Conservation (phyloP, 1,284 basidiomycete genomes). For the Mycena citricolor region DNA sequence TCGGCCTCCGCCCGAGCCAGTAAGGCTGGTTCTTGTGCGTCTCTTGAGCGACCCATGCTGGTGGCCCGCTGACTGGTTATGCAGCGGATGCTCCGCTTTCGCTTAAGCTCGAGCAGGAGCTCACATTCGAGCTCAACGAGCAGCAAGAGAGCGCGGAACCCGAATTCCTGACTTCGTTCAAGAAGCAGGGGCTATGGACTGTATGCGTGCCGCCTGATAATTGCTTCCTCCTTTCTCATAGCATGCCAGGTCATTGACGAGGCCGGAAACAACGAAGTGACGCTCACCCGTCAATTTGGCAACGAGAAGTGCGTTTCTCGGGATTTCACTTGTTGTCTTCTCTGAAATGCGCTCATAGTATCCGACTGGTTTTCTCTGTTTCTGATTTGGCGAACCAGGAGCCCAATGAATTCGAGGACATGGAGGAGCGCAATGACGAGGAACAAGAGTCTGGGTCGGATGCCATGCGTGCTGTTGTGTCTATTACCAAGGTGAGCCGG, state of each 20-base stretch:
- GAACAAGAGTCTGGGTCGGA: slow-evolving; percentile 43
- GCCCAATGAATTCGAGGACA: slow-evolving; percentile 40
- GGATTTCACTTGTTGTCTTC: not conserved
- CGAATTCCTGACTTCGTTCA: slow-evolving; percentile 80
- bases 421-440: slow-evolving; percentile 41
- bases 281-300: slow-evolving; percentile 81
- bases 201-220: slow-evolving; percentile 43
- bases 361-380: slow-evolving; percentile 83
- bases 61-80: slow-evolving; percentile 4
- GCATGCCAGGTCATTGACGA: slow-evolving; percentile 48
- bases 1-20: slow-evolving; percentile 52
- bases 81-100: slow-evolving; percentile 74
- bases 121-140: slow-evolving; percentile 83
- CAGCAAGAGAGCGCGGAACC: slow-evolving; percentile 50
- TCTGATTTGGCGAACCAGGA: slow-evolving; percentile 63
- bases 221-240: not conserved
- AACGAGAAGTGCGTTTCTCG: slow-evolving; percentile 77
- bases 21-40: slow-evolving; percentile 66
- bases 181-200: slow-evolving; percentile 74
- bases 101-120: slow-evolving; percentile 77
- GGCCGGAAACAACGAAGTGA: slow-evolving; percentile 80
- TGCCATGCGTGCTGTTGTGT: slow-evolving; percentile 77
- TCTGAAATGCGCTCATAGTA: slow-evolving; percentile 41
- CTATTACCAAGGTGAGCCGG: slow-evolving; percentile 77
- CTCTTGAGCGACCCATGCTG: not conserved